Conservation (phyloP, 371 early-diverging fungal species). For the Globomyces sp. region DNA sequence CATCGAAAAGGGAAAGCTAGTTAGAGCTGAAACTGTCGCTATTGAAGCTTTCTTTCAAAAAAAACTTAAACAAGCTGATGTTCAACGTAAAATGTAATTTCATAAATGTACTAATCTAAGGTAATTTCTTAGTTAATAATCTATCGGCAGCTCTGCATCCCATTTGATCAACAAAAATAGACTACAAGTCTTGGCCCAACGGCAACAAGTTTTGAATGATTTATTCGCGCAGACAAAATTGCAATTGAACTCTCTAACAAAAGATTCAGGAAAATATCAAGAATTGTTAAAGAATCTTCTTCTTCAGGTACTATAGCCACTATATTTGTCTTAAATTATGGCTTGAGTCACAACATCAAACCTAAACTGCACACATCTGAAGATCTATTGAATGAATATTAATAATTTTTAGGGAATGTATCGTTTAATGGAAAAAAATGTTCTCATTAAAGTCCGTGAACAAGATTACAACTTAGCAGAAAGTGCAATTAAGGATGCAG, state of each 20-base stretch:
- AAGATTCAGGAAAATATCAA: constrained; percentile 57
- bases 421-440: constrained; percentile 77
- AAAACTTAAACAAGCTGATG: constrained; percentile 88
- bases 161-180: constrained; percentile 93
- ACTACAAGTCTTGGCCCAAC: constrained; percentile 80
- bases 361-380: constrained; percentile 6
- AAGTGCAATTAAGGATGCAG: constrained; percentile 57
- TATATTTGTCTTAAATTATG: too few species aligned
- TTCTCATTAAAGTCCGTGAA: constrained; percentile 70
- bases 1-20: constrained; percentile 96
- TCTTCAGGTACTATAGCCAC: constrained; percentile 50
- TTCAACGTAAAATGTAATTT: constrained; percentile 80
- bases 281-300: constrained; percentile 66
- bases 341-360: too few species aligned
- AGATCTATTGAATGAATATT: too few species aligned
- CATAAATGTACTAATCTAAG: too few species aligned
- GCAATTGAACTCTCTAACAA: constrained; percentile 54
- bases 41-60: constrained; percentile 88
- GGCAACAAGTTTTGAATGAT: constrained; percentile 81
- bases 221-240: constrained; percentile 65
- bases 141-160: constrained; percentile 40
- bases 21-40: constrained; percentile 84
- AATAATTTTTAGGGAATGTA: constrained; percentile 60
- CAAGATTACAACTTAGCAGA: constrained; percentile 67
- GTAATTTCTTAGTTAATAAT: constrained; percentile 65